Base-by-base conservation (phyloP, 1,139 yeast species). In the Spathaspora sp. region DNA sequence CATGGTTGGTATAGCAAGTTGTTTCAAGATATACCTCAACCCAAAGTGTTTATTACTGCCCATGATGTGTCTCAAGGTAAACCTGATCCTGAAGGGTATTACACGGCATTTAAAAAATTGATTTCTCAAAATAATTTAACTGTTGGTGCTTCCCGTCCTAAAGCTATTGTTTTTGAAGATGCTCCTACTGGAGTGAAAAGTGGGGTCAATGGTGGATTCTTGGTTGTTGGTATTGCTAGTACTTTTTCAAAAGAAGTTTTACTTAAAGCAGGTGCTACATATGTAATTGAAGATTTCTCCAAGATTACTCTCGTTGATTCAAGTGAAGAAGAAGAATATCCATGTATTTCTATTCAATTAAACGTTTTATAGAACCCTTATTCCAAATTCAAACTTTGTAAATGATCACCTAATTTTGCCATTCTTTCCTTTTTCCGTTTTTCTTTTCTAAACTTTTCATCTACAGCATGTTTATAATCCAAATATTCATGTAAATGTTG, bases 341-440 rank as follows among this genome's bases (percentile, higher is more conserved):
- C 25, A 17, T 33, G 41, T 23, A 40, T 44, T 23, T 34, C 24
- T 13, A n/a, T 44, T n/a, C 23, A 23, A 7, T 44, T 44, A 38
- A 25, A 40, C 7, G 20, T 38, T 38, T 16, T 44, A 20, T 44
- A 40, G 34, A 27, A 11, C 10, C 13, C 4, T 13, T 39, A n/a
- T 18, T 29, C 31, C 38, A 51, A 41, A 20, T 58, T 54, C 34
- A 68, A 56, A 13, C 59, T 64, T 16, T 62, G 63, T 51, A 70
- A 55, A 43, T 65, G 60, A 41, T 65, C 65, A 23, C 61, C 55
- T n/a, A 70, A 42, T 48, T 70, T 70, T 29, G 65, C 57, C 34
- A 56, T 63, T 47, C 75, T 58, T 8, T 72, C 76, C 51, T 70
- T 70, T 47, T 67, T 65, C 38, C 68, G 57, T 47, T 56, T 59